Evolutionary conservation across 1,284 basidiomycete species (phyloP), one percentile per base, ranked within the genome.

Genomic region (Porphyrellus sp.): DNA sequence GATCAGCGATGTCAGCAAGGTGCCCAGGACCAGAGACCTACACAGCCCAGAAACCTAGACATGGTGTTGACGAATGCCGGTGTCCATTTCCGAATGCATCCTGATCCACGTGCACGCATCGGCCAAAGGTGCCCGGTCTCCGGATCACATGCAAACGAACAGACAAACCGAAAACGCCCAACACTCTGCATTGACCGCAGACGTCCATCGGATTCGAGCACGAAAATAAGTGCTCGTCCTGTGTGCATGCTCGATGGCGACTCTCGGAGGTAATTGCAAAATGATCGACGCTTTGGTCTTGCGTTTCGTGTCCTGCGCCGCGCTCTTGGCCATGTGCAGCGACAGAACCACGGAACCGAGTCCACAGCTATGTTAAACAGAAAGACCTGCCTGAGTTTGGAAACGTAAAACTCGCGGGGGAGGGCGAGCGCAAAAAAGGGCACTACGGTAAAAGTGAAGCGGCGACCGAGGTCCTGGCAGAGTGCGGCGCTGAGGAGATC

Each of bases 41-140:
- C n/a, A n/a, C n/a, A n/a, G n/a, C n/a, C n/a, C n/a, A n/a, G n/a
- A n/a, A n/a, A n/a, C n/a, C n/a, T n/a, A n/a, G n/a, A n/a, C n/a
- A n/a, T n/a, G n/a, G n/a, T n/a, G n/a, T n/a, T n/a, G n/a, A n/a
- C 76, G 74, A 86, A 88, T 13, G 85, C 85, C 28, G 83, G 83
- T 0, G 82, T 55, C 54, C 55, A 63, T 25, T 55, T 52, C 65
- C 54, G 61, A 16, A 60, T 42, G 56, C 65, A 64, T 27, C 61
- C 63, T 59, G 86, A 28, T 23, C 16, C 23, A 21, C 38, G 12
- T 20, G 46, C 42, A 6, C 11, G 16, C 50, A 34, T 15, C 33
- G 7, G 7, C 8, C 30, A 38, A 44, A 35, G n/a, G 33, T 31
- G 11, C 33, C n/a, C 33, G 34, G n/a, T 51, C 23, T 1, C 25